Base-by-base conservation (phyloP, 495 filamentous ascomycete species). In the Echria macrotheca region DNA sequence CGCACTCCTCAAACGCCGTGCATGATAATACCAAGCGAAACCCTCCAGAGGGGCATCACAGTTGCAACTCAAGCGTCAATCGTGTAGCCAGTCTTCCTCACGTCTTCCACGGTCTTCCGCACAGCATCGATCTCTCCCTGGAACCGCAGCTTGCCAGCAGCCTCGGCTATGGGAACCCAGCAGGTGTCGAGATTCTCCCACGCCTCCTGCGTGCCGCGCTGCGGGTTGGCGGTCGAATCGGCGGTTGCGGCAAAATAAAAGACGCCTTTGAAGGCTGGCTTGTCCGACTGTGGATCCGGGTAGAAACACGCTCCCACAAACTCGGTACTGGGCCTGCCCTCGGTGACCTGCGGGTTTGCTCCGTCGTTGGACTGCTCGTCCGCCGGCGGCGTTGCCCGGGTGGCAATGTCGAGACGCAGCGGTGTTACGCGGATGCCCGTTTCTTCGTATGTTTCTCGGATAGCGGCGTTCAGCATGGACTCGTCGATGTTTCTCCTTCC, bases 381-480 rank as follows among this genome's bases (percentile, higher is more conserved):
- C 21, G 38, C 28, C 17, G 63, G 52, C 17, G 44, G 42, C 10
- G 63, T 64, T 14, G 65, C 63, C 12, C 63, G 56, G n/a, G 65
- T 68, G 31, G 56, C 50, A 29, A 74, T 66, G 40, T 58, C 57
- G 44, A 73, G 63, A 31, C 53, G 52, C 32, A 73, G 45, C 2
- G 68, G 68, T 42, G 45, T 48, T 26, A 61, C 66, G 18, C 45
- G 57, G n/a, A 68, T 49, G 15, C 71, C 71, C 22, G 70, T 69
- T 48, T 74, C 71, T 42, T 74, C 71, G 31, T 61, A 59, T 3
- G 71, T 74, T 55, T 74, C 71, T 24, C 71, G 70, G 10, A 74
- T 44, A 15, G 70, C 71, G 1, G 69, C 63, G 6, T 50, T 57
- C 19, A 68, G 61, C 54, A 67, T 63, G 43, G 58, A 54, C 56